Percentiles rank a stretch among this genome's conserved stretches.
These are phyloP conservation scores for Sporothrix luriei DNA, from an alignment of 2,329 filamentous ascomycete species.

Conservation along the genomic window DNA sequence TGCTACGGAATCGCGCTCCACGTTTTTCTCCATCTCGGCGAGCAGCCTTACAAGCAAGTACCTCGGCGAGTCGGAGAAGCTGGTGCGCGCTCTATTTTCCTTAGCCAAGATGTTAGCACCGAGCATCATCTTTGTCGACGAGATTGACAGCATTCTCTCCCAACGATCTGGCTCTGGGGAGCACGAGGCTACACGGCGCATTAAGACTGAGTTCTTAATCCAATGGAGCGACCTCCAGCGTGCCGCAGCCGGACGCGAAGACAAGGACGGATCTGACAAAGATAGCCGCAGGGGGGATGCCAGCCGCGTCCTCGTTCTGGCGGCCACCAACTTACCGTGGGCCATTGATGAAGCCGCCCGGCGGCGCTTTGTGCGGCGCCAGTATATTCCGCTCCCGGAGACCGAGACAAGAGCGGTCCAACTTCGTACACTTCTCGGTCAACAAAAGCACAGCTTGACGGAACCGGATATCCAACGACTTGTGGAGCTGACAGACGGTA, in stretches of 20 bases:
- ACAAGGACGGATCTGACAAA: slow-evolving; percentile 66
- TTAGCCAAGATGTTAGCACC: slow-evolving; percentile 88
- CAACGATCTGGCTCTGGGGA: slow-evolving; percentile 80
- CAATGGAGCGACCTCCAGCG: slow-evolving; percentile 91
- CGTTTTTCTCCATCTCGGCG: slow-evolving; percentile 96
- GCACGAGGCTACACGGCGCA: slow-evolving; percentile 87
- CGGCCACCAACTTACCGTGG: slow-evolving; percentile 95
- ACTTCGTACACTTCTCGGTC: slow-evolving; percentile 74
- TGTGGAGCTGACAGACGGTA: slow-evolving; percentile 83
- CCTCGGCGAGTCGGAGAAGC: slow-evolving; percentile 92
- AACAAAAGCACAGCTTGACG: slow-evolving; percentile 81
- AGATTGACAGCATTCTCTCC: slow-evolving; percentile 92
- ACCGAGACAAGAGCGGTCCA: slow-evolving; percentile 77
- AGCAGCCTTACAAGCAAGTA: slow-evolving; percentile 95
- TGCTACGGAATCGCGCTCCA: slow-evolving; percentile 89
- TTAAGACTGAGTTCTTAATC: slow-evolving; percentile 97
- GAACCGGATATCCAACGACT: slow-evolving; percentile 72
- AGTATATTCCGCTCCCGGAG: slow-evolving; percentile 95
- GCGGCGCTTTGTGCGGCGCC: slow-evolving; percentile 84
- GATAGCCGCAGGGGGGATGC: slow-evolving; percentile 79
- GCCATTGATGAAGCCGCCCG: slow-evolving; percentile 95
- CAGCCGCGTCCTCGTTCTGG: slow-evolving; percentile 85
- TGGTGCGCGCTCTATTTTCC: slow-evolving; percentile 87
- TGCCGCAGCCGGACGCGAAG: slow-evolving; percentile 82
- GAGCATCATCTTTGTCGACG: slow-evolving; percentile 97